Evolutionary conservation across 2,329 filamentous ascomycete genomes (phyloP), one percentile per base, ranked within the genome.

Genomic region (Alternaria hordeiaustralica): DNA sequence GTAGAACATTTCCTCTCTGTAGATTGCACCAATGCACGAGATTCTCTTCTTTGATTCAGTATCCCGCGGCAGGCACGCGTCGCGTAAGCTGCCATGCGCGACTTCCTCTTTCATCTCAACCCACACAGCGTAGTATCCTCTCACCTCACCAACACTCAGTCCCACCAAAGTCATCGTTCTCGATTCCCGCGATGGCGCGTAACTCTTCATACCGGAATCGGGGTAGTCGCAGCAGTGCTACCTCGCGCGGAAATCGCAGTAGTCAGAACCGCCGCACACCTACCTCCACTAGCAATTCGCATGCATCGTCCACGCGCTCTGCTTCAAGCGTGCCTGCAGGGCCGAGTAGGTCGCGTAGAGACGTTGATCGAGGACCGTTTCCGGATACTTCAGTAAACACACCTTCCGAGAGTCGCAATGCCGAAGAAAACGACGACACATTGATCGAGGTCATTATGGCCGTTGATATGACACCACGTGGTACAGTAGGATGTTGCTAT

Each of bases 401-500:
- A 10, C 59, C 54, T 50, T 67, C 65, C 8, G 64, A 62, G 30
- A 33, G 33, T 10, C 47, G 21, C 6, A 36, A 41, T 13, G 18
- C 21, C 8, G 49, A 83, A 36, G 82, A 84, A 36, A 66, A 73
- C 7, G 87, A 90, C 9, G 87, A 90, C 60, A 75, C 82, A 0
- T 75, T 89, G 41, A 86, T 87, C 60, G 92, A 96, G 74, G 81
- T 93, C 25, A 86, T 97, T 61, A 92, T 97, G 88, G 92, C 93
- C 1, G 83, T 97, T 23, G 89, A 96, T 62, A 84, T 95, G 76
- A 88, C 86, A 65, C 86, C 89, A n/a, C 86, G 87, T 28, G 89
- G 87, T 1, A 89, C 86, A 0, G 84, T 97, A 18, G 95, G 95
- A 1, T 97, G 94, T 77, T 90, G 92, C 49, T 97, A 95, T 75